These are phyloP conservation scores for Tillandsia leiboldiana DNA, from an alignment of 176 grass and related monocot species.

Conservation along the genomic window DNA sequence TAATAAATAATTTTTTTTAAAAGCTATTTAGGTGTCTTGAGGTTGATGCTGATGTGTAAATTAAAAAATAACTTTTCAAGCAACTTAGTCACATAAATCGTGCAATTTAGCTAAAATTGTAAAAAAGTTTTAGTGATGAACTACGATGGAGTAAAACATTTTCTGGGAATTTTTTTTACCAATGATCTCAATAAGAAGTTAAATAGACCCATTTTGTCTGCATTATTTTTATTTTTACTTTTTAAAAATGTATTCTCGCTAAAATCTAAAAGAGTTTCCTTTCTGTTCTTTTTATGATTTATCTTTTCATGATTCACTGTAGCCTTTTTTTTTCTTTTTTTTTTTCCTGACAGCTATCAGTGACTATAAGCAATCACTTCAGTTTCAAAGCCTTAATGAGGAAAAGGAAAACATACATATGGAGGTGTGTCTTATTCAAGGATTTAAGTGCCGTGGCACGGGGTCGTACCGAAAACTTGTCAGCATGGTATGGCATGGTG, in stretches of 20 bases:
- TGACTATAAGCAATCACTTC: constrained; percentile 79
- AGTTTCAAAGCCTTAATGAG: constrained; percentile 92
- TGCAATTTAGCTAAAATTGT: too few relatives aligned
- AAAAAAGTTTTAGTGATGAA: too few relatives aligned
- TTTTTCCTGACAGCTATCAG: constrained; percentile 48
- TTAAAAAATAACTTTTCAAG: neutral
- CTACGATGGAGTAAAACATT: too few relatives aligned
- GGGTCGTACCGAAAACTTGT: too few relatives aligned
- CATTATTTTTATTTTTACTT: neutral
- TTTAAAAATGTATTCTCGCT: neutral
- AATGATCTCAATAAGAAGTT: too few relatives aligned
- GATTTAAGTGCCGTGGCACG: too few relatives aligned
- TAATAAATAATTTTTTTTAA: too few relatives aligned
- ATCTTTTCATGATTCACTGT: neutral
- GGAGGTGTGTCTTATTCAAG: constrained; percentile 35
- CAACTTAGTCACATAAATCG: neutral
- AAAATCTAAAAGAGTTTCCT: neutral
- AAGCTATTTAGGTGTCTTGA: neutral
- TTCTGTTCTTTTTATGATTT: neutral
- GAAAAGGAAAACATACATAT: constrained; percentile 91
- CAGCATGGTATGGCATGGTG: too few relatives aligned
- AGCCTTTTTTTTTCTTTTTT: constrained; percentile 9
- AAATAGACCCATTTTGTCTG: too few relatives aligned
- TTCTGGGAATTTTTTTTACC: too few relatives aligned
- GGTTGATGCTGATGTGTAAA: neutral